phyloP scores from a whole-genome alignment of 306 rosid genomes.

The Begonia peltatifolia region DNA sequence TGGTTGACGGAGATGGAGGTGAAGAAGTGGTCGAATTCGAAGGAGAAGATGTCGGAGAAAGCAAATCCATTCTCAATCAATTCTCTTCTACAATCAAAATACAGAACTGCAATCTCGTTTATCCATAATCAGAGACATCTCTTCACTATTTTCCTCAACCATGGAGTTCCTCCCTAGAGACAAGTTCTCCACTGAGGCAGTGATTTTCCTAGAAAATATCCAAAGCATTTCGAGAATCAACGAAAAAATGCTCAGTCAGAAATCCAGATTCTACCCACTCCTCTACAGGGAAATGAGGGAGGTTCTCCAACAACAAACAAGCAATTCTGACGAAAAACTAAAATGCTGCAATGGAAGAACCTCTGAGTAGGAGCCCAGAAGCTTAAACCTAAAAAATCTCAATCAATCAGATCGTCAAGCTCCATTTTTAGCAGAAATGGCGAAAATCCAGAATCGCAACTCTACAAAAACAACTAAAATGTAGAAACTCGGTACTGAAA shows the following conservation, averaged over 20 bases:
- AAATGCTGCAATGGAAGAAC: slow-evolving; percentile 12
- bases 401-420: slow-evolving; percentile 16
- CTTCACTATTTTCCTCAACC: slow-evolving; percentile 1
- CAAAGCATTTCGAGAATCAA: too few species aligned
- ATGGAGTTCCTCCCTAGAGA: slow-evolving; percentile 2
- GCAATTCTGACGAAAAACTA: slow-evolving; percentile 1
- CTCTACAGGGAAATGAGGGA: neutral
- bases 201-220: too few species aligned
- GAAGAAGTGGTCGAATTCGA: slow-evolving; percentile 28
- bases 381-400: slow-evolving; percentile 1
- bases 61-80: slow-evolving; percentile 35
- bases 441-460: slow-evolving; percentile 11
- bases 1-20: slow-evolving; percentile 24
- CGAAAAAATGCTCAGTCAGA: too few species aligned
- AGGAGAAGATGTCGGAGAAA: slow-evolving; percentile 57
- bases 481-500: slow-evolving; percentile 2
- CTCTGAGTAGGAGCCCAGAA: slow-evolving; percentile 2
- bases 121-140: slow-evolving; percentile 5
- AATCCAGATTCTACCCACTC: neutral
- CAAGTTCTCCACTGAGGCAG: too few species aligned
- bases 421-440: slow-evolving; percentile 7
- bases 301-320: neutral
- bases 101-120: slow-evolving; percentile 4
- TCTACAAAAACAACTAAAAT: neutral
- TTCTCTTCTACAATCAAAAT: slow-evolving; percentile 9